Base-by-base conservation (phyloP, 306 rosid genomes). In the Pterocarpus santalinus region DNA sequence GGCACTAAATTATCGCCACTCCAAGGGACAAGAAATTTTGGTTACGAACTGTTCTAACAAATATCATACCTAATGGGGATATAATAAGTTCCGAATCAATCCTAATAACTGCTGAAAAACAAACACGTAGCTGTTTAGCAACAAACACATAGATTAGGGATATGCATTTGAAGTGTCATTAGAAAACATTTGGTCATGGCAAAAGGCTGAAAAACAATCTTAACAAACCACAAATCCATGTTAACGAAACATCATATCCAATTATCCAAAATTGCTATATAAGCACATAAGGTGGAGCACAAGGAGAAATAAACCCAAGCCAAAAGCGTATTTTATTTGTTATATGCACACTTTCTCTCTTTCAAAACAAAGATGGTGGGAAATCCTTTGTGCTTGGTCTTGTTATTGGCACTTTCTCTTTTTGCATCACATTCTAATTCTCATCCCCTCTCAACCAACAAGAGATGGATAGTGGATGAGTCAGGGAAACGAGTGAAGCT, bases 391-490 rank as follows among this genome's bases (percentile, higher is more conserved):
- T 32, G 13, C 33, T 32, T 51, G 43, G 33, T 77, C 22, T 13
- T 71, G 2, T 4, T 87, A 3, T 16, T 74, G 0, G 0, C 63
- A 10, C 1, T 82, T 66, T 51, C 76, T 34, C 14, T 76, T 0
- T 28, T 88, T 32, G 75, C 69, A 61, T 58, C 65, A 7, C n/a
- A 64, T 34, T 83, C 80, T 0, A 35, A 74, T 56, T 80, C 78
- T 39, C 33, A 77, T 52, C 82, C 88, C 14, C 87, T 87, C 1
- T 87, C 90, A 46, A 85, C 79, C 33, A 73, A 71, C 72, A 83
- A 70, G 4, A 80, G 88, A 81, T 88, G 91, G 89, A 83, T 81
- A n/a, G 52, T 88, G 8, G 84, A 88, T 1, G 58, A 73, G 1
- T 43, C 78, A 0, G 86, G 89, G 8, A 34, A 77, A 17, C 36